phyloP scores from a whole-genome alignment of 148 eudicot species.

The Oxyria digyna region DNA sequence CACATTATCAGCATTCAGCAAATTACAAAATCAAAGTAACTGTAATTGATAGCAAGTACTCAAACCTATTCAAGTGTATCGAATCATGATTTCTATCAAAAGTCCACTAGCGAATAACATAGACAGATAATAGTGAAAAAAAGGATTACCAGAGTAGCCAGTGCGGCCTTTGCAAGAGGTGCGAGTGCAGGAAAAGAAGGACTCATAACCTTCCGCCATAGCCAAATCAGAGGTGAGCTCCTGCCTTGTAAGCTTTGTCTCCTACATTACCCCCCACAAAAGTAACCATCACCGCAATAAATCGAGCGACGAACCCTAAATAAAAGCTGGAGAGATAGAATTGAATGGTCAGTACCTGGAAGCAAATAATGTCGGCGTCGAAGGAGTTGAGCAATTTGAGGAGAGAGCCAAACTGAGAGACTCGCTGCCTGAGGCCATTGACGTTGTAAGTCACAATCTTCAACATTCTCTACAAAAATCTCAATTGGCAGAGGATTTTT shows the following conservation, averaged over 20 bases:
- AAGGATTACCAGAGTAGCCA: conserved; percentile 62
- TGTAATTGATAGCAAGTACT: not conserved
- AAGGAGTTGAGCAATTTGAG: conserved; percentile 67
- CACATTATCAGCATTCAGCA: not conserved
- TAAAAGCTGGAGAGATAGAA: not conserved
- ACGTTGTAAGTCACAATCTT: conserved; percentile 96
- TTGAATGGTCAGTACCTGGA: conserved; percentile 37
- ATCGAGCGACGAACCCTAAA: not conserved
- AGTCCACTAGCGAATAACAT: not conserved
- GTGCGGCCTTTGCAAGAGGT: conserved; percentile 63
- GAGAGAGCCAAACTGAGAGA: conserved; percentile 81
- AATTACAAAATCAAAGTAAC: not conserved
- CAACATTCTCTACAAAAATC: conserved; percentile 18
- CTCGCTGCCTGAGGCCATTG: conserved; percentile 77
- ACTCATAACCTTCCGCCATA: conserved; percentile 83
- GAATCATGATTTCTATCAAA: not conserved
- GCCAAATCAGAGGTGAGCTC: conserved; percentile 72
- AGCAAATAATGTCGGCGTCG: conserved; percentile 83
- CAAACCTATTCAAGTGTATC: not conserved
- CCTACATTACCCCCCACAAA: conserved; percentile 25
- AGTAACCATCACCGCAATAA: not conserved
- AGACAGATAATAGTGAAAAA: not conserved
- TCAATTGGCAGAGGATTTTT: not conserved
- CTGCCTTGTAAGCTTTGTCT: conserved; percentile 69
- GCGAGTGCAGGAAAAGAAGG: conserved; percentile 93